phyloP scores from a whole-genome alignment of 2,329 filamentous ascomycete genomes.

The Neofusicoccum umdonicola region DNA sequence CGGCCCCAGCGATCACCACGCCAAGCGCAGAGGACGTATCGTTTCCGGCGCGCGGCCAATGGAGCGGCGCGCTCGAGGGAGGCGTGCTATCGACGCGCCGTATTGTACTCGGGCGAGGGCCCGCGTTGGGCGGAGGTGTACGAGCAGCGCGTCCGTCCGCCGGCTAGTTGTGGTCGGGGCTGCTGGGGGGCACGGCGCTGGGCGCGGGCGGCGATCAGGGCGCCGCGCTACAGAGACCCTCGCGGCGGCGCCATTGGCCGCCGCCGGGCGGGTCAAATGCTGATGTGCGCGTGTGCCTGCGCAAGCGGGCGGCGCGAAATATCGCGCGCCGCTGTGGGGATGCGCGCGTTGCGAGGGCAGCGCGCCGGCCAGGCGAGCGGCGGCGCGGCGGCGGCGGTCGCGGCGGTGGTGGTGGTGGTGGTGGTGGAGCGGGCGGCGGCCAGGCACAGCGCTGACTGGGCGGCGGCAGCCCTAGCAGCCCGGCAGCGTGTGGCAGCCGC shows the following conservation, averaged over 20 bases:
- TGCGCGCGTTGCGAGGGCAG: not conserved
- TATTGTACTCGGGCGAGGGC: conserved; percentile 1
- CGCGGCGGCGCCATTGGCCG: conserved; percentile 6
- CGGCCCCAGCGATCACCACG: not conserved
- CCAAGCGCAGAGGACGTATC: not conserved
- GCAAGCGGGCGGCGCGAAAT: not conserved
- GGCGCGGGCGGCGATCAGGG: not conserved
- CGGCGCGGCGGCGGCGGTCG: not conserved
- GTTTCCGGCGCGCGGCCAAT: conserved; percentile 3
- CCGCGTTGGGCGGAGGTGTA: conserved; percentile 2
- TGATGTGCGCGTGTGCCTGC: conserved; percentile 14
- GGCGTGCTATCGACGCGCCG: conserved; percentile 2
- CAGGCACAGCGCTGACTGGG: not conserved
- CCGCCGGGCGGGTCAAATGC: conserved; percentile 4
- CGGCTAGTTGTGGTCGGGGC: not conserved
- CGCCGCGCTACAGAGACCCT: conserved; percentile 10
- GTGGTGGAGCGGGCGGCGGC: not conserved
- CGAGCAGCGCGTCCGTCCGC: not conserved
- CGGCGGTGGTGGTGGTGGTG: not conserved
- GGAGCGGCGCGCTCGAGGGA: not conserved
- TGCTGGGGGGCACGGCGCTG: not conserved
- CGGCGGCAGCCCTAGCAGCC: not conserved
- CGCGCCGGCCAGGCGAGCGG: not conserved
- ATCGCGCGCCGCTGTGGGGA: conserved; percentile 9
- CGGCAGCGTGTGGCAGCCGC: not conserved